Base-by-base conservation (phyloP, 345 rosid species). In the Sonneratia alba region DNA sequence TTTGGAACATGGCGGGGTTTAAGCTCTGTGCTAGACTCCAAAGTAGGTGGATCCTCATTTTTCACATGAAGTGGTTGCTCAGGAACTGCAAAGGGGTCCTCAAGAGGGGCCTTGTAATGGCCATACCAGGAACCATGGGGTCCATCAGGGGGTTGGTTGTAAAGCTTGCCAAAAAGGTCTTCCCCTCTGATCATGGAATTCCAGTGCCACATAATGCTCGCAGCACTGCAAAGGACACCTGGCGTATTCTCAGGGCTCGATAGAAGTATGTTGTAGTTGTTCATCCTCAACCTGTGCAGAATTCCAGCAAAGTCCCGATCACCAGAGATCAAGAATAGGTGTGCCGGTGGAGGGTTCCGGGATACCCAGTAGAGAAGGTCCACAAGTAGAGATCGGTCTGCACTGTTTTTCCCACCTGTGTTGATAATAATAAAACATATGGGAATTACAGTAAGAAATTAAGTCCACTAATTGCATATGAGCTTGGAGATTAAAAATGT, bases 121-220 rank as follows among this genome's bases (percentile, higher is more conserved):
- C 97, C 98, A 80, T 92, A 96, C 98, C 97, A 96, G 72, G 98
- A 92, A 74, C 86, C 81, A 77, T 78, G 85, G 65, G 97, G 92
- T 74, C 98, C 97, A 83, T 96, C 99, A 1, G 98, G 99, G 62
- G 97, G 96, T 55, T 85, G 96, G 77, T 96, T 96, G 78, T 83
- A 89, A 75, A 85, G 72, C 79, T 76, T 89, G 70, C 90, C 97
- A 2, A 61, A 27, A 6, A 79, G 77, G 71, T 71, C 71, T 68
- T 86, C 84, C 48, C 89, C 89, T 76, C 66, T 85, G 15, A 86
- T 75, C 77, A 92, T 79, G 42, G 80, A 65, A 63, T 78, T 75
- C 99, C 99, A 95, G 67, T 83, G 76, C 97, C 98, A 95, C 93
- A 88, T 88, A 68, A 95, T 83, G 70, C 96, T 89, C 59, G 99